Evolutionary conservation across 306 rosid genomes (phyloP).

Genomic region (Vigna trinervia): DNA sequence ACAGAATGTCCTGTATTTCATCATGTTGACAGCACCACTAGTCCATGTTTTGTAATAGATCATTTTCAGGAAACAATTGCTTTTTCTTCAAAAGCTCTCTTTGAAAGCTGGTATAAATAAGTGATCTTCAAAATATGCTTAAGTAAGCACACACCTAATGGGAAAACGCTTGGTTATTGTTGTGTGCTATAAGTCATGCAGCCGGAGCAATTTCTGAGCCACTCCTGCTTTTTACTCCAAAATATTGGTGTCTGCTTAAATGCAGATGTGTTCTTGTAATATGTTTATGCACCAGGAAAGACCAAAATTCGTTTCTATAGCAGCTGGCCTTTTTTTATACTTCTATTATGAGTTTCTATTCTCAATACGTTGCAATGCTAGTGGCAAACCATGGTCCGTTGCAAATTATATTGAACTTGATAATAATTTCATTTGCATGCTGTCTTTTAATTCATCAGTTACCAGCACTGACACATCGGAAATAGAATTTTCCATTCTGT

Average conservation of each 20-base stretch:
- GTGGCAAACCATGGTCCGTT: not conserved
- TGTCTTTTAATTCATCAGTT: not conserved
- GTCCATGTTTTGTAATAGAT: constrained; percentile 8
- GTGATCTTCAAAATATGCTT: not conserved
- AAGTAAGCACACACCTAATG: not conserved
- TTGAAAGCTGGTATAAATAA: not conserved
- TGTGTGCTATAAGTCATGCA: not conserved
- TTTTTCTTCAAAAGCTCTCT: constrained; percentile 11
- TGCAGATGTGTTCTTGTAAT: constrained; percentile 1
- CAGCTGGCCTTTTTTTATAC: not conserved
- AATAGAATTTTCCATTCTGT: constrained; percentile 15
- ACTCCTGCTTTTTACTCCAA: constrained; percentile 5
- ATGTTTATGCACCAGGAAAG: not conserved
- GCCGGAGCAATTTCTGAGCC: not conserved
- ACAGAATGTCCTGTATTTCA: not conserved
- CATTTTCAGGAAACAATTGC: not conserved
- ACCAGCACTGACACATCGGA: not conserved
- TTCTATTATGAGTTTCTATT: not conserved
- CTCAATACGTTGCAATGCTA: constrained; percentile 6
- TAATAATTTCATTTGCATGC: constrained; percentile 18
- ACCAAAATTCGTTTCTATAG: constrained; percentile 1
- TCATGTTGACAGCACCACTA: not conserved
- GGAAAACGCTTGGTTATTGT: not conserved
- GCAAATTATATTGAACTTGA: constrained; percentile 17
- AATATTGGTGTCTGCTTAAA: not conserved